phyloP scores from a whole-genome alignment of 1,284 basidiomycete genomes.

The Waitea zeae region DNA sequence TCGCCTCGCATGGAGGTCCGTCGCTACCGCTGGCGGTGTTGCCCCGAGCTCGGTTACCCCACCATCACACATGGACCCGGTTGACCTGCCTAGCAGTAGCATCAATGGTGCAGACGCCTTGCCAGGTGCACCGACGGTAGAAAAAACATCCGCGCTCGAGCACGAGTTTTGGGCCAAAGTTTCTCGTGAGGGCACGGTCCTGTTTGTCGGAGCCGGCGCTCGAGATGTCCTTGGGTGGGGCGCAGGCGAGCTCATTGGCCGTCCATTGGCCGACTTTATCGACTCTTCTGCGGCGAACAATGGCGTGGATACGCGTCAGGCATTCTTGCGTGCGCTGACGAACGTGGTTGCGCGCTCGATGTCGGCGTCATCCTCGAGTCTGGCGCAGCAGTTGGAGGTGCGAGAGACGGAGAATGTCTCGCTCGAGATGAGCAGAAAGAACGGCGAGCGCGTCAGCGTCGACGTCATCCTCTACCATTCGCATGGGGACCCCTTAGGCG shows the following conservation, averaged over 20 bases:
- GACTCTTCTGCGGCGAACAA: slow-evolving; percentile 11
- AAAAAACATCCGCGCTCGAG: slow-evolving; percentile 6
- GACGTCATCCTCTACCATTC: slow-evolving; percentile 21
- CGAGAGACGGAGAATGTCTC: slow-evolving; percentile 12
- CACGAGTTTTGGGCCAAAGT: slow-evolving; percentile 45
- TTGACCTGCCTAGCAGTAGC: no score
- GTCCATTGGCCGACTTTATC: slow-evolving; percentile 36
- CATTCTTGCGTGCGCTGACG: slow-evolving; percentile 9
- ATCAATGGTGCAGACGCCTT: no score
- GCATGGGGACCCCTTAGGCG: slow-evolving; percentile 4
- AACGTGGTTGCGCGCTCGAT: slow-evolving; percentile 10
- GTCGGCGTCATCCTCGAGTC: slow-evolving; percentile 13
- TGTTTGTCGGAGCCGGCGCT: slow-evolving; percentile 31
- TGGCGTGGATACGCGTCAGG: slow-evolving; percentile 4
- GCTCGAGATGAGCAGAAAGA: slow-evolving; percentile 17
- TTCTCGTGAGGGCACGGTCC: slow-evolving; percentile 28
- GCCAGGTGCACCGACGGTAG: slow-evolving; percentile 6
- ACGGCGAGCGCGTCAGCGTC: slow-evolving; percentile 15
- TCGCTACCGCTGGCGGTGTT: slow-evolving; percentile 32
- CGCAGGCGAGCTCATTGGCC: slow-evolving; percentile 52
- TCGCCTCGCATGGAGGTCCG: slow-evolving; percentile 37
- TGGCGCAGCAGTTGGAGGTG: slow-evolving; percentile 9
- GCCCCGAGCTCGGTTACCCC: slow-evolving; percentile 6
- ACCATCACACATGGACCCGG: no score
- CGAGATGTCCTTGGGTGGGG: slow-evolving; percentile 48